Evolutionary conservation across 1,284 basidiomycete species (phyloP).

Genomic region (Tilletia indica): DNA sequence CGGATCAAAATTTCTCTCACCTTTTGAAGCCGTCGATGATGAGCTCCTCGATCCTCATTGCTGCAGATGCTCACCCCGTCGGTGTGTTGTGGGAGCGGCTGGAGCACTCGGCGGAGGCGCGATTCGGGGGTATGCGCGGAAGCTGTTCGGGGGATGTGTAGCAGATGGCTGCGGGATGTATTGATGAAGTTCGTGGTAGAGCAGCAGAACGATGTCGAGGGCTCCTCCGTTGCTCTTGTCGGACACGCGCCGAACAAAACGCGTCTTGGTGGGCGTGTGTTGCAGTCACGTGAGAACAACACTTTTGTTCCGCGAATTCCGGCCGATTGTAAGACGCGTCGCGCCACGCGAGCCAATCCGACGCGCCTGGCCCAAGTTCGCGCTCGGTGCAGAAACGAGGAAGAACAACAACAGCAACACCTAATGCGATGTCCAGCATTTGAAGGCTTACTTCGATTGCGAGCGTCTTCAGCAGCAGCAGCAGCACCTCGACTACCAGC

Average conservation of each 20-base stretch:
- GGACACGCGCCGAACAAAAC: not conserved
- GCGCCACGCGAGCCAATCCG: not conserved
- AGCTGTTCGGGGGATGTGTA: not conserved
- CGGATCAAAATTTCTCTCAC: conserved; percentile 23
- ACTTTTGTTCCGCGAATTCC: not conserved
- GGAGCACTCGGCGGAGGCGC: not conserved
- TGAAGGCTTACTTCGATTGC: not conserved
- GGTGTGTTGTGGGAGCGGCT: not conserved
- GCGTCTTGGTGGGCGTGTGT: conserved; percentile 17
- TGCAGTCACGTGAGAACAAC: conserved; percentile 19
- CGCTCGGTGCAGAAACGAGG: too few relatives aligned
- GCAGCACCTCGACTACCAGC: not conserved
- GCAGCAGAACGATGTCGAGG: too few relatives aligned
- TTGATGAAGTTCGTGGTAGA: too few relatives aligned
- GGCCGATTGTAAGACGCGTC: not conserved
- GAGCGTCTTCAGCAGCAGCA: not conserved
- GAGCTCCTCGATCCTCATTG: conserved; percentile 58
- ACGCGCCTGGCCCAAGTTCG: too few relatives aligned
- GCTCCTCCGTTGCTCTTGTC: not conserved
- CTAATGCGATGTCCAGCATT: not conserved
- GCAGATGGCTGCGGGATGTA: not conserved
- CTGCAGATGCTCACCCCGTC: not conserved
- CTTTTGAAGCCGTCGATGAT: conserved; percentile 61
- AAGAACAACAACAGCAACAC: not conserved
- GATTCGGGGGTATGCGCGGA: not conserved